Evolutionary conservation across 352 stramenopile genomes (phyloP), one percentile per base, ranked within the genome.

Genomic region (Phytopythium cucurbitacearum): DNA sequence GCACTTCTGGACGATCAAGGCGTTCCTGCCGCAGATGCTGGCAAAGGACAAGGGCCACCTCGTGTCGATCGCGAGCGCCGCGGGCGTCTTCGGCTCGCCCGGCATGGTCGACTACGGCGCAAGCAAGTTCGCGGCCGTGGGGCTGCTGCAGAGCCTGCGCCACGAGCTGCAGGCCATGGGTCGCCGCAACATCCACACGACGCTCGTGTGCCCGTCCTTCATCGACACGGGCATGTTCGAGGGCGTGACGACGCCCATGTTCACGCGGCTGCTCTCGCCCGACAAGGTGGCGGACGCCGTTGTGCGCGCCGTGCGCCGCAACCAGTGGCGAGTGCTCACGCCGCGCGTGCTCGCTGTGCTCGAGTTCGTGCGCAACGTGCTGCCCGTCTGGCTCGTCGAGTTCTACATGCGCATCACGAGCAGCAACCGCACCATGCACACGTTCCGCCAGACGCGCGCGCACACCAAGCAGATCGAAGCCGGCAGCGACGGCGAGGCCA

Each of bases 141-240:
- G 70, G 1, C 59, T 81, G 13, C 66, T 80, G 70, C 10, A 59
- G 38, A 73, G 63, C 59, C 53, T 87, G 32, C 62, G 76, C 7
- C 62, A 83, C 53, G 76, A 87, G 52, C 62, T 86, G 33, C 58
- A 73, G 5, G 62, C 51, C 15, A 68, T 77, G 64, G 58, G 62
- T 8, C 61, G 66, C 32, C 50, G 60, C 48, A 60, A 64, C 28
- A 65, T 87, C 33, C 71, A 80, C 43, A 76, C 69, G 39, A 81
- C 76, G 8, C 53, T 85, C 33, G 63, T 82, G 40, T 87, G 73
- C 44, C 76, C 76, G n/a, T 71, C 69, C 8, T 81, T 76, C 49
- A 78, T 87, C 62, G 67, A 60, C 37, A 87, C 71, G 1, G 76
- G 76, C 7, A 87, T 87, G 76, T 87, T 87, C 35, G 57, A 80